phyloP scores from a whole-genome alignment of 2,329 filamentous ascomycete genomes.

The Fusarium goolgardi region DNA sequence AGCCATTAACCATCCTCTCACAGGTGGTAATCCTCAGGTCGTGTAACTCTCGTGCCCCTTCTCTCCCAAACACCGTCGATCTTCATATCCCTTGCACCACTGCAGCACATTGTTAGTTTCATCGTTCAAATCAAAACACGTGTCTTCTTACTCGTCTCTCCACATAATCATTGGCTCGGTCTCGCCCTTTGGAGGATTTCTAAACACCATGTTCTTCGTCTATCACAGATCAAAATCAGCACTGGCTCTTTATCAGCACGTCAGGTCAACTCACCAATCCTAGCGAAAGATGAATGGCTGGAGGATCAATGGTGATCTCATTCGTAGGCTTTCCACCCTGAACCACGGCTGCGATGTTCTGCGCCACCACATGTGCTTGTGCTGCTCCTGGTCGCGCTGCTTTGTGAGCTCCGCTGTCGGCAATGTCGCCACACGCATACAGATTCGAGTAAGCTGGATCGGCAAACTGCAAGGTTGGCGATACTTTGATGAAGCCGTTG shows the following conservation, averaged over 20 bases:
- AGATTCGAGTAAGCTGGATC: constrained; percentile 42
- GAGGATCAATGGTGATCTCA: constrained; percentile 31
- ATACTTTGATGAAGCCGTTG: constrained; percentile 44
- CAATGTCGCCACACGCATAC: constrained; percentile 45
- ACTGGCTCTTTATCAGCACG: rapidly evolving
- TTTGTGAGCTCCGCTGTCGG: constrained; percentile 45
- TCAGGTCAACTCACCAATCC: constrained; percentile 31
- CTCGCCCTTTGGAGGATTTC: constrained; percentile 38
- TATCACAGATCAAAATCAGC: not conserved
- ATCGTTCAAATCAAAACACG: rapidly evolving
- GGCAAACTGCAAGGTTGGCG: constrained; percentile 38
- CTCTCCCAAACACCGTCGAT: constrained; percentile 42
- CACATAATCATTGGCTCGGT: constrained; percentile 37
- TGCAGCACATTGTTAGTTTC: not conserved
- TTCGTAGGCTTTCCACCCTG: constrained; percentile 23
- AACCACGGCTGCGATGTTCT: constrained; percentile 43
- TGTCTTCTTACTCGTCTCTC: constrained; percentile 41
- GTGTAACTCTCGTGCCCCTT: constrained; percentile 34
- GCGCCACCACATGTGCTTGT: constrained; percentile 39
- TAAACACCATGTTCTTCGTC: constrained; percentile 46
- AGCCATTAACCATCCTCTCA: not conserved
- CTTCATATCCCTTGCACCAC: constrained; percentile 41
- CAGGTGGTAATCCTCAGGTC: constrained; percentile 42
- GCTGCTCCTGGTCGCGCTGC: constrained; percentile 38
- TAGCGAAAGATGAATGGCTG: constrained; percentile 41